Base-by-base conservation (phyloP, 345 rosid genomes). In the Triadica sebifera region DNA sequence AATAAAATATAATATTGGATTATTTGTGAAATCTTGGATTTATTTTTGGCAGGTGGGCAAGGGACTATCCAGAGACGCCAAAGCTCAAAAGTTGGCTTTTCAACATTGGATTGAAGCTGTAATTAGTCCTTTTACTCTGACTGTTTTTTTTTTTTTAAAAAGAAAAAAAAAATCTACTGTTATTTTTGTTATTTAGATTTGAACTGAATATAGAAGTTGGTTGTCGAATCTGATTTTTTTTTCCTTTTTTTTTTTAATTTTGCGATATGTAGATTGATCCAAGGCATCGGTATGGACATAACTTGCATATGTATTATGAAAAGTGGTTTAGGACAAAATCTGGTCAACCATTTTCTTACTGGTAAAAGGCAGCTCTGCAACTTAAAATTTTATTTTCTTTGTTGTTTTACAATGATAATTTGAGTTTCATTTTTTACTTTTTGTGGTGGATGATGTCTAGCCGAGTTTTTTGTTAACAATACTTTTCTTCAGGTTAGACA, bases 321-420 rank as follows among this genome's bases (percentile, higher is more conserved):
- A 91, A 82, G 69, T 94, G 98, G 99, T 86, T 88, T 70, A 83
- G 79, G 78, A 73, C 84, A 52, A 90, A 87, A 64, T 88, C 95
- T 74, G 91, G 94, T 65, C 93, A 91, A 81, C 99, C 99, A 46
- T 94, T 94, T 81, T 91, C 91, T 78, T 89, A 86, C 86, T 92
- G 98, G 98, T 94, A 78, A 29, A 29, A 75, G 78, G 5, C n/a
- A 20, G 57, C 53, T 67, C 37, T 64, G 29, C 37, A 22, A 20
- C n/a, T 9, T 19, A 2, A 49, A 20, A 8, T 41, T 17, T 38
- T 38, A 4, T n/a, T 34, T 50, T 37, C 5, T 51, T 68, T 51
- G 47, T 5, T 43, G 47, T 60, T 34, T 52, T 22, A 4, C 16
- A 16, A 15, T 38, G 20, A 16, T 19, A 51, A 52, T 51, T 34